A percentile compares a stretch with the other conserved stretches of the same genome.
phyloP scores from a whole-genome alignment of 352 stramenopile species.

The Peronosclerospora sorghi region DNA sequence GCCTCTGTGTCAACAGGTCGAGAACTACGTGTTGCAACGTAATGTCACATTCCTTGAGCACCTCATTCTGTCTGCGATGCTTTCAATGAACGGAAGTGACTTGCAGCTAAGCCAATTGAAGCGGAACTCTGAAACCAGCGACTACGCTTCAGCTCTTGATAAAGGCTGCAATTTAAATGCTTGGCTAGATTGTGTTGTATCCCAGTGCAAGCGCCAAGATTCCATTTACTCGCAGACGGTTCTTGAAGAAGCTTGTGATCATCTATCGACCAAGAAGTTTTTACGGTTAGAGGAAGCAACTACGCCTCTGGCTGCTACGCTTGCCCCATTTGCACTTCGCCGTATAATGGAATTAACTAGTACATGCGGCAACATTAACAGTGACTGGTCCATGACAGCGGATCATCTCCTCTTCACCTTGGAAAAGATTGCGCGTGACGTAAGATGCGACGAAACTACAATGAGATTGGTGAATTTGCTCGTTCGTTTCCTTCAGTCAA shows the following conservation, averaged over 20 bases:
- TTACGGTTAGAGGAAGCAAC: conserved; percentile 19
- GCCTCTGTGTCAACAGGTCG: conserved; percentile 44
- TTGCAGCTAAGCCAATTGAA: conserved; percentile 26
- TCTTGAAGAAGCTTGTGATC: conserved; percentile 29
- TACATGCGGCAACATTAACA: conserved; percentile 8
- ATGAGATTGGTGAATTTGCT: conserved; percentile 26
- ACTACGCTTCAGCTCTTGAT: not conserved
- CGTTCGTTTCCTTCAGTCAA: conserved; percentile 37
- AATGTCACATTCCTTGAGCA: conserved; percentile 59
- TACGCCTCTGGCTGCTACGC: conserved; percentile 17
- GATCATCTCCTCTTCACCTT: conserved; percentile 48
- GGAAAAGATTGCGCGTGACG: conserved; percentile 36
- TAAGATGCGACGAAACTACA: conserved; percentile 2
- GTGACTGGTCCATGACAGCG: conserved; percentile 20
- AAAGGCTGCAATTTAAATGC: conserved; percentile 1
- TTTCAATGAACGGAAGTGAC: too few relatives aligned
- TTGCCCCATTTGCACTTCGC: conserved; percentile 48
- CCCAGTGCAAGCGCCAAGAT: conserved; percentile 10
- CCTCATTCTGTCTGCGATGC: conserved; percentile 24
- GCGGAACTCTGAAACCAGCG: conserved; percentile 5
- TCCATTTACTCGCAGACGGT: conserved; percentile 19
- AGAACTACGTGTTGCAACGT: conserved; percentile 39
- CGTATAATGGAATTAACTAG: conserved; percentile 38
- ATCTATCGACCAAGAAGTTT: conserved; percentile 43
- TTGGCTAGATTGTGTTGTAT: conserved; percentile 28